phyloP scores from a whole-genome alignment of 1,139 yeast species.

The Yamadazyma songkhlaensis region DNA sequence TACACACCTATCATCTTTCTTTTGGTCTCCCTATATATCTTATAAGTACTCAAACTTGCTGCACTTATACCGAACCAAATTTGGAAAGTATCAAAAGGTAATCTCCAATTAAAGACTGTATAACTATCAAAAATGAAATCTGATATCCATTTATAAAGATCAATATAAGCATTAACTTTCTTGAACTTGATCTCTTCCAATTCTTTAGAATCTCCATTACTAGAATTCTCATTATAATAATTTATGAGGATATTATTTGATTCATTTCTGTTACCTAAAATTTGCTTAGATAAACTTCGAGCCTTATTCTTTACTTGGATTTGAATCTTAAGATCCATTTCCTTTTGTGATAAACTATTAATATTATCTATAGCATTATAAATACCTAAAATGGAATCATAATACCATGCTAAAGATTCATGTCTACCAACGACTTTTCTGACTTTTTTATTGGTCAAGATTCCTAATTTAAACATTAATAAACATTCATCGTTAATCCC shows the following conservation, averaged over 20 bases:
- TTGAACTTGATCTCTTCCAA: slow-evolving; percentile 36
- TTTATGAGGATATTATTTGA: slow-evolving; percentile 9
- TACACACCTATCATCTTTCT: slow-evolving; percentile 1
- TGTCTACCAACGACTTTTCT: slow-evolving; percentile 43
- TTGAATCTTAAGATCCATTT: slow-evolving; percentile 39
- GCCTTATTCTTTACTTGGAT: slow-evolving; percentile 42
- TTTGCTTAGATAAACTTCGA: slow-evolving; percentile 33
- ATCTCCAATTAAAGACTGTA: slow-evolving; percentile 38
- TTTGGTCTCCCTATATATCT: slow-evolving; percentile 38
- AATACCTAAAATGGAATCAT: slow-evolving; percentile 54
- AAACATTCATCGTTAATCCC: slow-evolving; percentile 61
- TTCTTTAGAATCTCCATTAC: slow-evolving; percentile 19
- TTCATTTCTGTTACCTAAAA: slow-evolving; percentile 22
- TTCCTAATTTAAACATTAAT: slow-evolving; percentile 51
- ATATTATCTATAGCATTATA: slow-evolving; percentile 45
- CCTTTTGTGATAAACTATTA: slow-evolving; percentile 37
- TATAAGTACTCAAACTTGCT: slow-evolving; percentile 35
- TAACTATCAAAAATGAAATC: slow-evolving; percentile 44
- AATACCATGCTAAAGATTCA: slow-evolving; percentile 64
- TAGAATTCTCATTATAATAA: slow-evolving; percentile 18
- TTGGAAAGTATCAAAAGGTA: slow-evolving; percentile 45
- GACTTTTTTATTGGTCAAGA: slow-evolving; percentile 39
- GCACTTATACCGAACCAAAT: slow-evolving; percentile 51
- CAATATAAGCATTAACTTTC: slow-evolving; percentile 39
- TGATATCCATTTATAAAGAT: slow-evolving; percentile 38